A percentile compares a stretch with the other conserved stretches of the same genome.
These are phyloP conservation scores for Filobasidium uniguttulatum DNA, from an alignment of 1,284 basidiomycete species.

Conservation along the genomic window DNA sequence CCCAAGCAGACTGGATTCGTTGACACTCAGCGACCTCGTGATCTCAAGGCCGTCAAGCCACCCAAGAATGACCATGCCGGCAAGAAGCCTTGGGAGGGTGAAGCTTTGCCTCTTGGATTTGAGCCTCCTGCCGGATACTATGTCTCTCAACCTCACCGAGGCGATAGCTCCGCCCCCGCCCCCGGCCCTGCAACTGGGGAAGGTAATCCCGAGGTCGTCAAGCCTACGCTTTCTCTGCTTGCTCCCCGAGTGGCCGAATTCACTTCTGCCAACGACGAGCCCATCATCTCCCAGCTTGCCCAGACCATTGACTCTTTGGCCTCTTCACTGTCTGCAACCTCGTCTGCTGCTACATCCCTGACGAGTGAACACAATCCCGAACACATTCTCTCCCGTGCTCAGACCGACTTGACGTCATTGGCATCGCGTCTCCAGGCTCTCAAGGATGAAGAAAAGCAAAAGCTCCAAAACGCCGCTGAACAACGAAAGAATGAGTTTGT, in stretches of 20 bases:
- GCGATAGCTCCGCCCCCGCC: constrained; percentile 5
- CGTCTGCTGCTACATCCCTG: constrained; percentile 52
- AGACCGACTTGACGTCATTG: constrained; percentile 69
- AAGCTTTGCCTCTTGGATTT: constrained; percentile 71
- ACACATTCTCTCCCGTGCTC: constrained; percentile 45
- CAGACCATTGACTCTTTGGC: constrained; percentile 86
- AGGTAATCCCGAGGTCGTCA: constrained; percentile 12
- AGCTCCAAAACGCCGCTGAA: constrained; percentile 65
- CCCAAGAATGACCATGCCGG: constrained; percentile 21
- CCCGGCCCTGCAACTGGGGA: constrained; percentile 17
- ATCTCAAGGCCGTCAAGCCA: constrained; percentile 30
- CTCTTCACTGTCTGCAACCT: constrained; percentile 54
- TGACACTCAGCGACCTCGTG: constrained; percentile 28
- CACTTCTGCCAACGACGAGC: constrained; percentile 53
- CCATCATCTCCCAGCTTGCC: constrained; percentile 82
- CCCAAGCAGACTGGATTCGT: constrained; percentile 25
- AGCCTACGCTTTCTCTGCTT: constrained; percentile 55
- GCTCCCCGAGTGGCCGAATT: constrained; percentile 67
- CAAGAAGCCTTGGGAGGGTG: constrained; percentile 48
- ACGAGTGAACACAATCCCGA: constrained; percentile 45
- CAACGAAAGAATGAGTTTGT: constrained; percentile 75
- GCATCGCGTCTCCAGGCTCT: constrained; percentile 64
- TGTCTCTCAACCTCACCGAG: constrained; percentile 27
- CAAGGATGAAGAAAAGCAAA: constrained; percentile 63
- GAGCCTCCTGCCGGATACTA: constrained; percentile 78